Conservation (phyloP, 192 early-diverging fungal species). For the Chytriomyces sp. region DNA sequence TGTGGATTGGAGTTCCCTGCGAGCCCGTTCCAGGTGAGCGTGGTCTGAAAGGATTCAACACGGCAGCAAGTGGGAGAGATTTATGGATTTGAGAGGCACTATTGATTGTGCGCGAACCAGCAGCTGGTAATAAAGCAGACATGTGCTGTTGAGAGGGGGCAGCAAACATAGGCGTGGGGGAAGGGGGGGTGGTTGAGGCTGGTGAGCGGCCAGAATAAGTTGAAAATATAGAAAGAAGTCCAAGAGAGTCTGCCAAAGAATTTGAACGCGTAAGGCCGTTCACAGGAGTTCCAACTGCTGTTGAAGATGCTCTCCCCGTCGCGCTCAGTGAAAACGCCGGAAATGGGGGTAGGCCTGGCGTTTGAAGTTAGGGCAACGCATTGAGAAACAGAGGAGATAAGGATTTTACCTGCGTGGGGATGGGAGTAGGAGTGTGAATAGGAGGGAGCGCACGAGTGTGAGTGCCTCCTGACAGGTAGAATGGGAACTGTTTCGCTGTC, state of each 20-base stretch:
- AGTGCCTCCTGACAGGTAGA: too few species aligned
- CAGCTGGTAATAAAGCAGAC: background rate
- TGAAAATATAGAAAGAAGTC: too few species aligned
- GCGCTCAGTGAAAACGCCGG: background rate
- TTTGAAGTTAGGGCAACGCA: background rate
- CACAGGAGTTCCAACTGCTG: background rate
- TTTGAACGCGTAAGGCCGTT: background rate
- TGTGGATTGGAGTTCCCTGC: conserved; percentile 15
- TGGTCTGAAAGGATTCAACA: background rate
- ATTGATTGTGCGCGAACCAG: background rate
- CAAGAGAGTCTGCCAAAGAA: too few species aligned
- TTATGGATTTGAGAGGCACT: background rate
- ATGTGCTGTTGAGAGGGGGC: background rate
- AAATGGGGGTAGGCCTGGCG: background rate
- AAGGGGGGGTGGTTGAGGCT: background rate
- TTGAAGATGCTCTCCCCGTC: background rate
- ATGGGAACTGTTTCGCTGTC: too few species aligned
- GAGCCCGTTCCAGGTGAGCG: background rate
- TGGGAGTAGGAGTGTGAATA: background rate
- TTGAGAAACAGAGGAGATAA: background rate
- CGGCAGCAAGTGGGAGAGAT: background rate
- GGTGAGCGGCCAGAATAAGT: background rate
- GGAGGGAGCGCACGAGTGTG: background rate
- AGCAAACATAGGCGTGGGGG: background rate
- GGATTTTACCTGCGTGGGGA: background rate